Conservation (phyloP, 73 alveolate species). For the Paramecium sonneborni region DNA sequence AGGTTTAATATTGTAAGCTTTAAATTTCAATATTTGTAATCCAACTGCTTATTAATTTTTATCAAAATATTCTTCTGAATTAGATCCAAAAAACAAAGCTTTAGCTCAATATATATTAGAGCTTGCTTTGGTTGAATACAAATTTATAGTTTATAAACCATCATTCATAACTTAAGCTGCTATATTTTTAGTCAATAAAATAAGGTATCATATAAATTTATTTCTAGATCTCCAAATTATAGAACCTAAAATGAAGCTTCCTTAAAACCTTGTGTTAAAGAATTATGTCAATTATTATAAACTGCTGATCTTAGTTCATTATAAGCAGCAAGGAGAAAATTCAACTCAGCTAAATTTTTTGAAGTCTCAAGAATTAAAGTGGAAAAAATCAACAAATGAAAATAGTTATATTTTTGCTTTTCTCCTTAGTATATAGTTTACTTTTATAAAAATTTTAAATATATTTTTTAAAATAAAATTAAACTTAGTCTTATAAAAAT, state of each 20-base stretch:
- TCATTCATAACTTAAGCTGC: not conserved
- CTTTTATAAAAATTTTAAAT: not conserved
- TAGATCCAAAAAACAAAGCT: not conserved
- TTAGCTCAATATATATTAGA: conserved; percentile 20
- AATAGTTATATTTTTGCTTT: not conserved
- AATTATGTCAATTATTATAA: conserved; percentile 10
- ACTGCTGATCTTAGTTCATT: conserved; percentile 17
- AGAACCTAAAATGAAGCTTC: conserved; percentile 60
- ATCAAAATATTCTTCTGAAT: not conserved
- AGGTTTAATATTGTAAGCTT: not conserved
- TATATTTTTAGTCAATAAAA: conserved; percentile 4
- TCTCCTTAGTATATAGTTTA: not conserved
- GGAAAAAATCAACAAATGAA: conserved; percentile 6
- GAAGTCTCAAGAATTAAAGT: conserved; percentile 56
- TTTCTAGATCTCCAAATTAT: not conserved
- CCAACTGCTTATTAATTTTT: not conserved
- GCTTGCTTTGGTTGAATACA: conserved; percentile 30
- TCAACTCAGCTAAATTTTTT: not conserved
- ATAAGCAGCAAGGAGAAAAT: conserved; percentile 50
- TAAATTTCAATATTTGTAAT: not conserved
- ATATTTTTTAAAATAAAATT: not conserved
- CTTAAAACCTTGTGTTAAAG: conserved; percentile 55
- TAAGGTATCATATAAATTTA: not conserved
- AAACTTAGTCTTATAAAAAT: not conserved
- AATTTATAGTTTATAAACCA: not conserved